A percentile compares a stretch with the other conserved stretches of the same genome.
Evolutionary conservation across 2,329 filamentous ascomycete species (phyloP).

Genomic region (Neophaeococcomyces aloes): DNA sequence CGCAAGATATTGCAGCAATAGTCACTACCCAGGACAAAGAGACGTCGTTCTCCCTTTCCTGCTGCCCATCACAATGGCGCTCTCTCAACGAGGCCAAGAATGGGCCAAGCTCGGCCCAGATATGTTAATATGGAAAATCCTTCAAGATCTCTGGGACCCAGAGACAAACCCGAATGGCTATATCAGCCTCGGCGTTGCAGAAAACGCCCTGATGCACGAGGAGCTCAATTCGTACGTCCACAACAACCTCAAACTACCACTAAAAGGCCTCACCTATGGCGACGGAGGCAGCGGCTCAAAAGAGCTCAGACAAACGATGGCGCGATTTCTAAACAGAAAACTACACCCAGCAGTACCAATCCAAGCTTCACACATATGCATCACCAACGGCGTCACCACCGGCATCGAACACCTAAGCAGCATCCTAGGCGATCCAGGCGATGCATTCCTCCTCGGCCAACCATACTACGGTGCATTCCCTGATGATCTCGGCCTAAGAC

Average conservation of each 20-base stretch:
- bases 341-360: slow-evolving; percentile 24
- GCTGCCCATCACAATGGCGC: slow-evolving; percentile 5
- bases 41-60: too few relatives aligned
- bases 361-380: slow-evolving; percentile 23
- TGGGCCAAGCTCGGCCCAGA: slow-evolving; percentile 1
- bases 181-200: slow-evolving; percentile 43
- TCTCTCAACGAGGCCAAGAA: slow-evolving; percentile 8
- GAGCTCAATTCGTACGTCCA: slow-evolving; percentile 35
- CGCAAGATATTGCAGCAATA: too few relatives aligned
- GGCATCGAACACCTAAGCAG: slow-evolving; percentile 29
- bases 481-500: slow-evolving; percentile 35
- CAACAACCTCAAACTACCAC: slow-evolving; percentile 26
- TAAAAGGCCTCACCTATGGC: slow-evolving; percentile 29
- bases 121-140: slow-evolving; percentile 34
- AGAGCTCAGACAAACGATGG: slow-evolving; percentile 23
- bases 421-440: slow-evolving; percentile 26
- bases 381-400: slow-evolving; percentile 29
- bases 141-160: slow-evolving; percentile 37
- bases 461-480: slow-evolving; percentile 41
- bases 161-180: slow-evolving; percentile 37
- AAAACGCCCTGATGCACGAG: slow-evolving; percentile 44
- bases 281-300: slow-evolving; percentile 26
- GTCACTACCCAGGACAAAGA: too few relatives aligned
- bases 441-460: slow-evolving; percentile 28
- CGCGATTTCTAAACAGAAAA: slow-evolving; percentile 26